Evolutionary conservation across 202 grass and related monocot species (phyloP).

Genomic region (Musa balbisiana): DNA sequence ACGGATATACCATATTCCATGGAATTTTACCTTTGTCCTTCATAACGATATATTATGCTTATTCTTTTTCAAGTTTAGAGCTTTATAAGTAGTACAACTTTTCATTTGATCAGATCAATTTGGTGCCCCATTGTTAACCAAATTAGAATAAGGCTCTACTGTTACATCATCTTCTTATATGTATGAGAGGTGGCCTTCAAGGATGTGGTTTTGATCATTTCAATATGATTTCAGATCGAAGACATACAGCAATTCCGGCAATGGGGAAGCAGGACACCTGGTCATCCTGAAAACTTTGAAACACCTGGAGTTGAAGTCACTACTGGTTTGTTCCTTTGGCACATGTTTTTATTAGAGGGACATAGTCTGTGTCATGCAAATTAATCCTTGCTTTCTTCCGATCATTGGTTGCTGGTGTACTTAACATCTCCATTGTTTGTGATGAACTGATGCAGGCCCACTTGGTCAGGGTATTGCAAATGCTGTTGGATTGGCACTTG

Average conservation of each 20-base stretch:
- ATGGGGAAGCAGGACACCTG: conserved; percentile 12
- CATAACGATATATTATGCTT: too few species aligned
- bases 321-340: neutral
- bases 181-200: too few species aligned
- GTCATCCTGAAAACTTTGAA: conserved; percentile 17
- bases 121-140: too few species aligned
- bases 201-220: neutral
- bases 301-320: conserved; percentile 8
- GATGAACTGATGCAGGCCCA: conserved; percentile 1
- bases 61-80: too few species aligned
- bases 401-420: too few species aligned
- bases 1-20: too few species aligned
- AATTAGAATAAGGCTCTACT: too few species aligned
- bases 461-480: conserved; percentile 16
- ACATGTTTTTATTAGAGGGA: neutral
- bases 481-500: conserved; percentile 10
- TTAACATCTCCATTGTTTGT: neutral
- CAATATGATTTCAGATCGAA: neutral
- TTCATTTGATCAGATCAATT: too few species aligned
- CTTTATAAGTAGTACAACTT: too few species aligned
- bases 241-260: neutral
- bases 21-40: too few species aligned
- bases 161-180: too few species aligned
- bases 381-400: neutral
- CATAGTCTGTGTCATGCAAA: neutral